phyloP scores from a whole-genome alignment of 2,329 filamentous ascomycete genomes.

The Aspergillus alliaceus region DNA sequence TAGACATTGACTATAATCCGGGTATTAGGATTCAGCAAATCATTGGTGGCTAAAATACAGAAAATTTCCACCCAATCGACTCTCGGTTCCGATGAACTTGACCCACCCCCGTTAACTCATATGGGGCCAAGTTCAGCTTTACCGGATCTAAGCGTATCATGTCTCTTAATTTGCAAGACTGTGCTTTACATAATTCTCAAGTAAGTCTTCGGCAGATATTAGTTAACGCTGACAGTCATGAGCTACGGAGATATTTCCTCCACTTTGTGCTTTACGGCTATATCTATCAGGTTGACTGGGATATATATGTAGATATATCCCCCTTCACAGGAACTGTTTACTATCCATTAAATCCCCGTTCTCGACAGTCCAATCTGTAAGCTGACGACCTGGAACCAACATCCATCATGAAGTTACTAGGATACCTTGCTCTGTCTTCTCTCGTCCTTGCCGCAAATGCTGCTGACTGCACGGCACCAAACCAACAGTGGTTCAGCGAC shows the following conservation, averaged over 20 bases:
- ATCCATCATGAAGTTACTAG: conserved; percentile 1
- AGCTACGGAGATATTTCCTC: neutral
- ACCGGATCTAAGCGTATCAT: neutral
- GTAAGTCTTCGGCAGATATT: neutral
- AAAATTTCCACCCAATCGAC: no score
- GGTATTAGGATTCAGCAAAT: no score
- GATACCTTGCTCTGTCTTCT: neutral
- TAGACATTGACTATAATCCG: no score
- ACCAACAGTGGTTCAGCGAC: conserved; percentile 7
- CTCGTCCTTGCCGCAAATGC: neutral
- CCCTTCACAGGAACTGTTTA: neutral
- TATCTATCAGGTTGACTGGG: neutral
- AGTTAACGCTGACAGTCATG: neutral
- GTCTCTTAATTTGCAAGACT: neutral
- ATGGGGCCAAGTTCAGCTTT: neutral
- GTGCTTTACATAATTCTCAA: neutral
- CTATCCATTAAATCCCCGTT: neutral
- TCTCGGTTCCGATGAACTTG: no score
- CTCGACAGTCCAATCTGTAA: neutral
- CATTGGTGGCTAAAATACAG: no score
- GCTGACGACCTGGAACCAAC: neutral
- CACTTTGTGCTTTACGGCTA: neutral
- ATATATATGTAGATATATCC: neutral
- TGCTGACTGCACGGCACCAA: conserved; percentile 7
- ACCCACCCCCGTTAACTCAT: no score